Percentiles rank a stretch among this genome's conserved stretches.
phyloP scores from a whole-genome alignment of 345 rosid genomes.

The Excoecaria cochinchinensis region DNA sequence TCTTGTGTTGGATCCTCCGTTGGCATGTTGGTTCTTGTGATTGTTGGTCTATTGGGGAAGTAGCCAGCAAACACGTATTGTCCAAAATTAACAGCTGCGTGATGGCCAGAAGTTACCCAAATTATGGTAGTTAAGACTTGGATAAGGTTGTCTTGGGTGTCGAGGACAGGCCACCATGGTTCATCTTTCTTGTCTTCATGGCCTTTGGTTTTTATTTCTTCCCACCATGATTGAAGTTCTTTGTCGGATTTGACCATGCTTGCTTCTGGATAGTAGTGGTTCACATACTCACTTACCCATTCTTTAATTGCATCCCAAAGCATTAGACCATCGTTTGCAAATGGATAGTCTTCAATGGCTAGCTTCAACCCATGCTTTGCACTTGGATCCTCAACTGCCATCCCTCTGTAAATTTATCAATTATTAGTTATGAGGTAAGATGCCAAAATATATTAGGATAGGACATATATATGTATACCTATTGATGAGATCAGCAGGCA shows the following conservation, averaged over 20 bases:
- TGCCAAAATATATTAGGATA: background rate
- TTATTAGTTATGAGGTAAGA: too few species aligned
- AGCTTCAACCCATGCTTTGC: slow-evolving; percentile 34
- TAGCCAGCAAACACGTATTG: slow-evolving; percentile 38
- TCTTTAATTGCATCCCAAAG: slow-evolving; percentile 32
- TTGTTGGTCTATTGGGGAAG: slow-evolving; percentile 44
- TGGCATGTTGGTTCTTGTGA: slow-evolving; percentile 36
- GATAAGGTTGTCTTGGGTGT: background rate
- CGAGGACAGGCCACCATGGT: slow-evolving; percentile 22
- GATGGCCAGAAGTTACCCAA: slow-evolving; percentile 47
- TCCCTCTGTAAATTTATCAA: slow-evolving; percentile 23
- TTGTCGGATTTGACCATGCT: slow-evolving; percentile 17
- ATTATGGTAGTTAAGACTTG: slow-evolving; percentile 17
- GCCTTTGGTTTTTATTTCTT: slow-evolving; percentile 30
- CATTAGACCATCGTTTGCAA: slow-evolving; percentile 35
- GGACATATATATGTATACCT: slow-evolving; percentile 27
- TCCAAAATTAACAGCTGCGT: slow-evolving; percentile 50
- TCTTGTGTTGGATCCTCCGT: slow-evolving; percentile 26
- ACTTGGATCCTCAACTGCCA: slow-evolving; percentile 28
- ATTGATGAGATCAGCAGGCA: slow-evolving; percentile 50
- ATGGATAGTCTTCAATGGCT: slow-evolving; percentile 36
- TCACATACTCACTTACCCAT: slow-evolving; percentile 30
- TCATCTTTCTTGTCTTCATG: slow-evolving; percentile 22
- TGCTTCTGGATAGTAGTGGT: slow-evolving; percentile 27
- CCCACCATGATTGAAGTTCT: slow-evolving; percentile 47